Conservation (phyloP, 2,329 filamentous ascomycete genomes). For the Colletotrichum horii region DNA sequence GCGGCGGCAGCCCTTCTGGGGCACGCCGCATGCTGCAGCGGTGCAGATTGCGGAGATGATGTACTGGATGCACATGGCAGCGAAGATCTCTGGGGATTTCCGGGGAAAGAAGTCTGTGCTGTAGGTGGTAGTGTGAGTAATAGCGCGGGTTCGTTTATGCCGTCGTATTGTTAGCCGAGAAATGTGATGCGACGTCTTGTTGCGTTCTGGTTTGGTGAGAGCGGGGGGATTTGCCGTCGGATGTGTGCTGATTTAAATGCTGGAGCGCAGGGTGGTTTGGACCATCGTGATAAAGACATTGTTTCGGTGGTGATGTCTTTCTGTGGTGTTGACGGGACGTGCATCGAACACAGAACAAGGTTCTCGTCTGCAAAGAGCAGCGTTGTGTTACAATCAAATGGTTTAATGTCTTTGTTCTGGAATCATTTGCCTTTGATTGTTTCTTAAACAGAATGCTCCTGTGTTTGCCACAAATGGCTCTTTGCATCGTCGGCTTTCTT, state of each 20-base stretch:
- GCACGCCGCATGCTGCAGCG: background rate
- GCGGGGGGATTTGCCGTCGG: background rate
- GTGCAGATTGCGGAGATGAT: constrained; percentile 8
- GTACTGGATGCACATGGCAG: constrained; percentile 15
- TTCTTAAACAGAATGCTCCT: background rate
- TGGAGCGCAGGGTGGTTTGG: background rate
- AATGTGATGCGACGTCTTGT: background rate
- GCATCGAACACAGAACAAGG: background rate
- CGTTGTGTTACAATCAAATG: background rate
- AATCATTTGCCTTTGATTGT: background rate
- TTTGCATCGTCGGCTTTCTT: background rate
- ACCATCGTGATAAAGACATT: background rate
- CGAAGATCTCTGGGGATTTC: background rate
- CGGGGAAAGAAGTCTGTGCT: background rate
- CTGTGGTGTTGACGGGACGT: background rate
- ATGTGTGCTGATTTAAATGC: background rate
- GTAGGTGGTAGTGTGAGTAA: background rate
- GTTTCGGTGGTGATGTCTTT: background rate
- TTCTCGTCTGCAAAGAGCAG: background rate
- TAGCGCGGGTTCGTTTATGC: background rate
- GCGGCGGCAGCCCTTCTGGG: background rate
- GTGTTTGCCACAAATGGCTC: background rate
- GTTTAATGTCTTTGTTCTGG: background rate
- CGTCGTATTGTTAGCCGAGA: background rate
- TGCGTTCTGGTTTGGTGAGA: background rate